phyloP scores from a whole-genome alignment of 2,329 filamentous ascomycete species.

The Endocalyx cinctus region DNA sequence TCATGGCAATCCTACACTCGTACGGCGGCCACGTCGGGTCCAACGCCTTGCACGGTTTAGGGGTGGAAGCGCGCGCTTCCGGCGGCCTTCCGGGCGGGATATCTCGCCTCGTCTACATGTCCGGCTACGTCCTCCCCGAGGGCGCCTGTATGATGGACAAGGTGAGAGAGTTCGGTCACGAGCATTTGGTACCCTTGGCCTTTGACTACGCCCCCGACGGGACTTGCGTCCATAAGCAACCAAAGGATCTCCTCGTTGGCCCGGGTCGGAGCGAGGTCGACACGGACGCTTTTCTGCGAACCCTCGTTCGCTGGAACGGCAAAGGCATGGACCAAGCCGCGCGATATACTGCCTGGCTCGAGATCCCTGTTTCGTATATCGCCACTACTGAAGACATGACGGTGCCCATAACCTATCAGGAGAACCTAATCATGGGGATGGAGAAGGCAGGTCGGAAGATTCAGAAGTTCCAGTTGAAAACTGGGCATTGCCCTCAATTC shows the following conservation, averaged over 20 bases:
- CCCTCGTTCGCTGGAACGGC: background rate
- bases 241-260: slow-evolving; percentile 1
- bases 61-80: slow-evolving; percentile 5
- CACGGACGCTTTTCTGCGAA: background rate
- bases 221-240: slow-evolving; percentile 4
- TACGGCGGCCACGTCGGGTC: slow-evolving; percentile 22
- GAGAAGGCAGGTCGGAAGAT: slow-evolving; percentile 9
- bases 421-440: slow-evolving; percentile 8
- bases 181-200: slow-evolving; percentile 1
- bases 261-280: background rate
- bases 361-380: slow-evolving; percentile 8
- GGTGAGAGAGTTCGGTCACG: slow-evolving; percentile 4
- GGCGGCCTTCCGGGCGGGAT: slow-evolving; percentile 15
- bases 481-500: slow-evolving; percentile 13
- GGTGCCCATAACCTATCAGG: slow-evolving; percentile 7
- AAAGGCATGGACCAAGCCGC: background rate
- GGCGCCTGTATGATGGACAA: slow-evolving; percentile 5
- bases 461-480: slow-evolving; percentile 7
- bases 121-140: slow-evolving; percentile 6
- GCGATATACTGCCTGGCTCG: slow-evolving; percentile 7
- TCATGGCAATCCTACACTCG: slow-evolving; percentile 18
- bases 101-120: slow-evolving; percentile 17
- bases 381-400: slow-evolving; percentile 6
- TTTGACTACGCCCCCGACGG: slow-evolving; percentile 9
- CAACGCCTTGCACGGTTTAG: slow-evolving; percentile 15